Conservation (phyloP, 208 protist species). For the Borovskyia barvae region DNA sequence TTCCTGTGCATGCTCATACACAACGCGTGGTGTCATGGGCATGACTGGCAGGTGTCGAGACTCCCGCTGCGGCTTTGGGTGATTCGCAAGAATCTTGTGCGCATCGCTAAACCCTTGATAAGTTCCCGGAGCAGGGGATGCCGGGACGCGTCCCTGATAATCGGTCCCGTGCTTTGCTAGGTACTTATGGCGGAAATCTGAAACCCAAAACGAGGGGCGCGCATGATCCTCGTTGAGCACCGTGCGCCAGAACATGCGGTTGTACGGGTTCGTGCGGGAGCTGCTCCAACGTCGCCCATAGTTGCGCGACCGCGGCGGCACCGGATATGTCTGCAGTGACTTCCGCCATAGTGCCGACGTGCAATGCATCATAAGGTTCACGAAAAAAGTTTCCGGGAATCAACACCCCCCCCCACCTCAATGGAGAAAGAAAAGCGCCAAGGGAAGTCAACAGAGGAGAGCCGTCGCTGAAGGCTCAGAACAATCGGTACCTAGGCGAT, state of each 20-base stretch:
- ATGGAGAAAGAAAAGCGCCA: too few relatives aligned
- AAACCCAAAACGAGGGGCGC: constrained; percentile 90
- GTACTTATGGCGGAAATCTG: constrained; percentile 89
- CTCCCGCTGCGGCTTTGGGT: constrained; percentile 89
- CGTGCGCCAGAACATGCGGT: constrained; percentile 81
- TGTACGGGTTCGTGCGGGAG: constrained; percentile 84
- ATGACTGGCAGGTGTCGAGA: constrained; percentile 88
- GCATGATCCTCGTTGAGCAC: constrained; percentile 76
- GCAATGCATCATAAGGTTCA: constrained; percentile 38
- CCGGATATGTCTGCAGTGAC: constrained; percentile 74
- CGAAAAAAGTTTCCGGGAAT: neutral
- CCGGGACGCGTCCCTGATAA: constrained; percentile 81
- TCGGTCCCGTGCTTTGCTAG: constrained; percentile 82
- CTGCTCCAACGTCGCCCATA: constrained; percentile 74
- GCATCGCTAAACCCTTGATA: constrained; percentile 90
- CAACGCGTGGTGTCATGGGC: constrained; percentile 89
- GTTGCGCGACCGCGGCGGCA: constrained; percentile 66
- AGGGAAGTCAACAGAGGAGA: too few relatives aligned
- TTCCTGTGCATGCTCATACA: constrained; percentile 85
- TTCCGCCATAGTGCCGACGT: constrained; percentile 51
- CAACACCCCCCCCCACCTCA: too few relatives aligned
- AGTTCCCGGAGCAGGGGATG: constrained; percentile 77
- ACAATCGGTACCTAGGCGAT: too few relatives aligned
- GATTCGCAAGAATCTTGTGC: constrained; percentile 82
- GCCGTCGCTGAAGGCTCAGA: too few relatives aligned